Conservation (phyloP, 1,139 yeast genomes). For the Yamadazyma atmosphaerica region DNA sequence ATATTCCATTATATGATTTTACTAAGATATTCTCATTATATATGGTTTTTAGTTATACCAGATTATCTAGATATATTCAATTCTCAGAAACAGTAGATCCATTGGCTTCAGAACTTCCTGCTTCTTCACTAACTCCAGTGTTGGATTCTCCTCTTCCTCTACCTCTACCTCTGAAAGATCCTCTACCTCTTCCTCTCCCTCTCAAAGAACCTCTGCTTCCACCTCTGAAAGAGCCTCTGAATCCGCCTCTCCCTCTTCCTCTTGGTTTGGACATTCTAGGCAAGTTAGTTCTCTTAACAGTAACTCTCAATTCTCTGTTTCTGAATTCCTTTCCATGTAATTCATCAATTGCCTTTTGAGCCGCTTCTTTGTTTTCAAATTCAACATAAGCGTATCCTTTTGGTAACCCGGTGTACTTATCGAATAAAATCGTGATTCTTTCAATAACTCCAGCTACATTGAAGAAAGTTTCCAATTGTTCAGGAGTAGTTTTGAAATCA, state of each 20-base stretch:
- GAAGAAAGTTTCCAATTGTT: conserved; percentile 41
- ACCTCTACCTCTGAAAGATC: conserved; percentile 10
- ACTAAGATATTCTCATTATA: too few species aligned
- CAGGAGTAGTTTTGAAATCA: conserved; percentile 43
- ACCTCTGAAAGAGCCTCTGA: conserved; percentile 9
- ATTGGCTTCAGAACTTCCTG: background rate
- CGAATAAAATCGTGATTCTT: conserved; percentile 42
- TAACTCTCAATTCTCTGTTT: conserved; percentile 38
- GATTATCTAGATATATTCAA: too few species aligned
- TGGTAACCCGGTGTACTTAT: conserved; percentile 38
- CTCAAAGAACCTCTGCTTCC: conserved; percentile 16
- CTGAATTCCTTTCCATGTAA: conserved; percentile 36
- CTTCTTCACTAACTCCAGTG: conserved; percentile 4
- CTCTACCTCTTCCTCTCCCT: conserved; percentile 21
- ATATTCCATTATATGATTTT: too few species aligned
- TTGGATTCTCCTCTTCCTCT: too few species aligned
- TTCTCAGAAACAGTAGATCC: conserved; percentile 1
- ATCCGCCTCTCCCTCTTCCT: conserved; percentile 21
- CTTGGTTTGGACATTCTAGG: conserved; percentile 30
- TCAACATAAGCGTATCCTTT: conserved; percentile 51
- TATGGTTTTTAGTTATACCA: too few species aligned
- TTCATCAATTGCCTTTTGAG: conserved; percentile 34
- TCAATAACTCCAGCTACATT: conserved; percentile 34
- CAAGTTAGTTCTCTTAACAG: conserved; percentile 40
- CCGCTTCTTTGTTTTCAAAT: conserved; percentile 30